phyloP scores from a whole-genome alignment of 176 grass and related monocot species.

The Phyllostachys edulis region DNA sequence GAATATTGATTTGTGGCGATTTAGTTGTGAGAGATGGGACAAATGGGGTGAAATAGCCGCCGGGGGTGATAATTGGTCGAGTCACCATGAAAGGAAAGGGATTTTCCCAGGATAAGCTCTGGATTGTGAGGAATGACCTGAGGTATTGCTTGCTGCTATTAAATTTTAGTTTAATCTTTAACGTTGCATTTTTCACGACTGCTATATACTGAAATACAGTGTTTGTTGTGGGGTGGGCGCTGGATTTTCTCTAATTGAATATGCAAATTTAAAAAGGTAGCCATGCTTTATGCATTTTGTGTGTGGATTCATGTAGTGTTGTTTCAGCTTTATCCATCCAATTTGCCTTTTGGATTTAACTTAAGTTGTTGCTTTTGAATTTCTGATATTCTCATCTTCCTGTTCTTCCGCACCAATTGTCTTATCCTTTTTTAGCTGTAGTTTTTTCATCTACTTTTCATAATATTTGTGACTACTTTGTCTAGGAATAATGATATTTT shows the following conservation, averaged over 20 bases:
- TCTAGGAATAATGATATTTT: no score
- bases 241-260: not conserved
- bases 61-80: not conserved
- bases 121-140: not conserved
- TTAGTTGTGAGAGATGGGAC: not conserved
- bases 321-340: not conserved
- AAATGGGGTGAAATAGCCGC: not conserved
- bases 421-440: not conserved
- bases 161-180: not conserved
- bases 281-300: not conserved
- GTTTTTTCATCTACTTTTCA: not conserved
- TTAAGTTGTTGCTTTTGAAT: not conserved
- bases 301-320: not conserved
- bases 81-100: not conserved
- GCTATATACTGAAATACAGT: not conserved
- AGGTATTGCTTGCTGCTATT: slow-evolving; percentile 22
- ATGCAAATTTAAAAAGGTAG: no score
- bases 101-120: not conserved
- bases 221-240: not conserved
- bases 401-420: not conserved
- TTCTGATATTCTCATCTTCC: not conserved
- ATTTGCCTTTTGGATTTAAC: not conserved
- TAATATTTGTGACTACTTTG: not conserved
- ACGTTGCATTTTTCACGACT: not conserved
- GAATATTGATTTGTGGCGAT: not conserved